Conservation (phyloP, 2,329 filamentous ascomycete genomes). For the Monilinia fructicola region DNA sequence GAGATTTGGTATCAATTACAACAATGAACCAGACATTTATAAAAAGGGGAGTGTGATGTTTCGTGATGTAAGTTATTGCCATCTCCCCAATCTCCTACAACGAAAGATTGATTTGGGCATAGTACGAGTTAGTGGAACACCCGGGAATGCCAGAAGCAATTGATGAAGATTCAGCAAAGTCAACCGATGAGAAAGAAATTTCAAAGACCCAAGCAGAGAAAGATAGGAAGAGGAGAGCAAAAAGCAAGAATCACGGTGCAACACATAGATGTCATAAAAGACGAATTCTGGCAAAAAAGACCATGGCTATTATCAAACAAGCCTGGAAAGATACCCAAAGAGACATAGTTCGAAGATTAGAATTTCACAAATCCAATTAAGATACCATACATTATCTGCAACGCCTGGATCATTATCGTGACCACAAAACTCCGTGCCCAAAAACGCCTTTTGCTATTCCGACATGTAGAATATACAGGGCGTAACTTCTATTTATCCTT, state of each 20-base stretch:
- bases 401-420: slow-evolving; percentile 26
- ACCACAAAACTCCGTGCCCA: slow-evolving; percentile 24
- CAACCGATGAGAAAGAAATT: slow-evolving; percentile 54
- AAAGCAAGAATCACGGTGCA: slow-evolving; percentile 81
- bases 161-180: slow-evolving; percentile 48
- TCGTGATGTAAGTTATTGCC: slow-evolving; percentile 53
- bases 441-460: slow-evolving; percentile 32
- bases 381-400: slow-evolving; percentile 25
- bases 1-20: slow-evolving; percentile 91
- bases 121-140: slow-evolving; percentile 70
- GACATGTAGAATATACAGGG: slow-evolving; percentile 16
- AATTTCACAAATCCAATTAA: slow-evolving; percentile 20
- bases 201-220: slow-evolving; percentile 83
- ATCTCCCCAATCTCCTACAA: slow-evolving; percentile 2
- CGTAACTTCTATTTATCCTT: slow-evolving; percentile 27
- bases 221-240: slow-evolving; percentile 75
- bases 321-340: slow-evolving; percentile 68
- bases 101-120: slow-evolving; percentile 4
- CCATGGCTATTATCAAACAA: slow-evolving; percentile 81
- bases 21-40: slow-evolving; percentile 89
- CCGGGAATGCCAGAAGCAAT: slow-evolving; percentile 44
- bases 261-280: slow-evolving; percentile 91
- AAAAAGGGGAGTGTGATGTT: slow-evolving; percentile 92
- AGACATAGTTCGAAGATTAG: slow-evolving; percentile 39
- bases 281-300: slow-evolving; percentile 86